These are phyloP conservation scores for Lipomyces sp. DNA, from an alignment of 805 yeast species.

Conservation along the genomic window DNA sequence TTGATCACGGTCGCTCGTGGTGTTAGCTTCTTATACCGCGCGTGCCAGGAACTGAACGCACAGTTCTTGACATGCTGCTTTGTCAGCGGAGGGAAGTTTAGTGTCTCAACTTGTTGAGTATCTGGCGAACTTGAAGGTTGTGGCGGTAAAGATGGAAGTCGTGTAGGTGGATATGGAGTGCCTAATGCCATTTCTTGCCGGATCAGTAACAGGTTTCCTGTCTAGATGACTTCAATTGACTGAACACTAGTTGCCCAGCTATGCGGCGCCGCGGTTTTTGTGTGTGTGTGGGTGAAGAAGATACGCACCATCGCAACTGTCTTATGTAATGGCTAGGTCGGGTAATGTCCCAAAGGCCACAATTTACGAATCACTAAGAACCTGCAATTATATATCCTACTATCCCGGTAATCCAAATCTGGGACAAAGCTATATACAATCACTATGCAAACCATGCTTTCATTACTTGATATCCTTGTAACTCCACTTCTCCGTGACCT, in stretches of 20 bases:
- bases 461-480: slow-evolving; percentile 64
- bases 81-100: slow-evolving; percentile 46
- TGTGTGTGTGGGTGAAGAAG: no score
- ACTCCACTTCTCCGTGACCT: slow-evolving; percentile 89
- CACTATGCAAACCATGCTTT: neutral
- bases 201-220: neutral
- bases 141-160: neutral
- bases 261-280: neutral
- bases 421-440: neutral
- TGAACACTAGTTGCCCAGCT: neutral
- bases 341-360: no score
- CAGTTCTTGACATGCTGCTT: slow-evolving; percentile 34
- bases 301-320: no score
- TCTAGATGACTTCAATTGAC: neutral
- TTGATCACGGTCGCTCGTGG: slow-evolving; percentile 60
- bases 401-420: neutral
- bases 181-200: neutral
- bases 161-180: slow-evolving; percentile 1
- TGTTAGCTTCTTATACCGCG: slow-evolving; percentile 52
- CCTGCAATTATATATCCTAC: no score
- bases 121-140: neutral
- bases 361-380: no score
- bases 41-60: slow-evolving; percentile 59
- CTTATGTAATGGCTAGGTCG: no score
- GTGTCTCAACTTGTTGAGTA: neutral